phyloP scores from a whole-genome alignment of 2,329 filamentous ascomycete genomes.

The Juglanconis juglandina region DNA sequence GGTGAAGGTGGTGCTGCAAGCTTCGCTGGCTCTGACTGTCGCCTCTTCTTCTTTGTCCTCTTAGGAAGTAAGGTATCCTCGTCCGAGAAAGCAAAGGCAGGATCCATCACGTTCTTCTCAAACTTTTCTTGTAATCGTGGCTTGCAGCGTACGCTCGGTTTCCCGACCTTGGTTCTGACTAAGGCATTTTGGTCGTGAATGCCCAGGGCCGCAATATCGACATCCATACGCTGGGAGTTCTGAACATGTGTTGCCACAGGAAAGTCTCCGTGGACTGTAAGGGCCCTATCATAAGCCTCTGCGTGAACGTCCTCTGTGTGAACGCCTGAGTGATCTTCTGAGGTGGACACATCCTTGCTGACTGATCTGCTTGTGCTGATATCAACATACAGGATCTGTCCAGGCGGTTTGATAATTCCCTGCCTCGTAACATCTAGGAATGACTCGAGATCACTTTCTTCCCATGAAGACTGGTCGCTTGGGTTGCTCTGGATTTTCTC shows the following conservation, averaged over 20 bases:
- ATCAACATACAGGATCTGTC: slow-evolving; percentile 12
- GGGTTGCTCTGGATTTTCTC: neutral
- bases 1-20: neutral
- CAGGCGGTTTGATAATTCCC: neutral
- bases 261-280: neutral
- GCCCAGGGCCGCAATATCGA: neutral
- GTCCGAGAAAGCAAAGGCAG: slow-evolving; percentile 33
- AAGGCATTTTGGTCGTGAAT: neutral
- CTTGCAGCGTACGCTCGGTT: neutral
- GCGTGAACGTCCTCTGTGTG: neutral
- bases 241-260: neutral
- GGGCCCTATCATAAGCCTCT: too few species aligned
- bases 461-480: neutral
- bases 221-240: neutral
- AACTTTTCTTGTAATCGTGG: neutral
- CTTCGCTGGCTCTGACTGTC: neutral
- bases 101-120: slow-evolving; percentile 22
- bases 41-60: neutral
- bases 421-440: slow-evolving; percentile 8
- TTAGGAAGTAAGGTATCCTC: slow-evolving; percentile 29
- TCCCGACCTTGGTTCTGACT: neutral
- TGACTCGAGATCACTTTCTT: slow-evolving; percentile 1
- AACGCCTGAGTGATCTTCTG: neutral
- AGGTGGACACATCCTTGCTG: neutral
- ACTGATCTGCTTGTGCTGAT: slow-evolving; percentile 1